Percentiles rank a stretch among this genome's conserved stretches.
Conservation (phyloP, 768 basidiomycete species). For the Suillus cothurnatus region DNA sequence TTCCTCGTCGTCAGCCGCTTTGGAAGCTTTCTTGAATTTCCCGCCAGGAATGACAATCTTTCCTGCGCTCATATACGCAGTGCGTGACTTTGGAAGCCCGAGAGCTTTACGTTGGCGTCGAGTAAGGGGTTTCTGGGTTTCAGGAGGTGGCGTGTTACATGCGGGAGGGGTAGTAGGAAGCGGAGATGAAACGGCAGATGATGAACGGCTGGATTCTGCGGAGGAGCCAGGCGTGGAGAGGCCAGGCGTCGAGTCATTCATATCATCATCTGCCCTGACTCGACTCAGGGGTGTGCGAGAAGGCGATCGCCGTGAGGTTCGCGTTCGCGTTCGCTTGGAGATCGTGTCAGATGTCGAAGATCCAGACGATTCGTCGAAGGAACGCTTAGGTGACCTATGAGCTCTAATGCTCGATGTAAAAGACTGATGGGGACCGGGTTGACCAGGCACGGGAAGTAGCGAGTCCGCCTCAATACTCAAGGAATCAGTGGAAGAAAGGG, state of each 20-base stretch:
- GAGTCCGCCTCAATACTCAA: conserved; percentile 29
- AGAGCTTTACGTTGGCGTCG: conserved; percentile 69
- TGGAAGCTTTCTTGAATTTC: conserved; percentile 37
- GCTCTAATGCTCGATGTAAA: conserved; percentile 31
- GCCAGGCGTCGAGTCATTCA: conserved; percentile 41
- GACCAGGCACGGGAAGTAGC: conserved; percentile 28
- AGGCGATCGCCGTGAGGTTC: conserved; percentile 30
- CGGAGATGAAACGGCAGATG: conserved; percentile 37
- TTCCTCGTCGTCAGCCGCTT: conserved; percentile 41
- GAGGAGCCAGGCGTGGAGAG: conserved; percentile 42
- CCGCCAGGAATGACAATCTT: conserved; percentile 69
- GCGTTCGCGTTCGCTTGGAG: conserved; percentile 40
- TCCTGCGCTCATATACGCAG: conserved; percentile 47
- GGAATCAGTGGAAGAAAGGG: conserved; percentile 30
- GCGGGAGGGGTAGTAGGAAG: conserved; percentile 36
- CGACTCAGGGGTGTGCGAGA: conserved; percentile 14
- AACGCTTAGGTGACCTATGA: conserved; percentile 57
- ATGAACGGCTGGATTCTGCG: conserved; percentile 29
- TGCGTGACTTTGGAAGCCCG: conserved; percentile 60
- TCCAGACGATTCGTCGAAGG: conserved; percentile 58
- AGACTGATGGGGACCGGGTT: conserved; percentile 13
- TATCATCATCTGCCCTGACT: conserved; percentile 31
- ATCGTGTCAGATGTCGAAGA: conserved; percentile 39
- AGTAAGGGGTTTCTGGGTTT: conserved; percentile 51
- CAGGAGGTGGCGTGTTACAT: conserved; percentile 26